Evolutionary conservation across 805 yeast genomes (phyloP).

Genomic region (Sugiyamaella marilandica): DNA sequence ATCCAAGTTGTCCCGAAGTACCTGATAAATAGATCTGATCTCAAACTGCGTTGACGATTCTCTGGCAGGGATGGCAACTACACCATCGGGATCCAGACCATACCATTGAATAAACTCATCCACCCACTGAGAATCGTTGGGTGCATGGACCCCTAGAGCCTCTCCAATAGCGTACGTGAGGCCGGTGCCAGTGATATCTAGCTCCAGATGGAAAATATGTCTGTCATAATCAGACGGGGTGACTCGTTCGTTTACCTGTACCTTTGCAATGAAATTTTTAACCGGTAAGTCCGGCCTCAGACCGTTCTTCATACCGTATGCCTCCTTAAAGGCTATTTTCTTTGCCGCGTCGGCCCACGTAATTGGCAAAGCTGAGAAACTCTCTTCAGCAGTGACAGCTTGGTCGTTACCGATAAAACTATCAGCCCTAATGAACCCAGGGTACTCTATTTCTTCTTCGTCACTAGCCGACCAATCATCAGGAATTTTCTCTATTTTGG

Average conservation of each 20-base stretch:
- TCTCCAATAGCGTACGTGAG: constrained; percentile 91
- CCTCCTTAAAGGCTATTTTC: constrained; percentile 75
- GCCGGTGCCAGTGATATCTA: constrained; percentile 87
- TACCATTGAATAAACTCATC: constrained; percentile 64
- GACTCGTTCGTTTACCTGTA: constrained; percentile 84
- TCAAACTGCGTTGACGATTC: constrained; percentile 50
- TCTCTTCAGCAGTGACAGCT: constrained; percentile 9
- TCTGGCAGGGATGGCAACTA: constrained; percentile 61
- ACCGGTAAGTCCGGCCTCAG: constrained; percentile 90
- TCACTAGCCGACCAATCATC: constrained; percentile 31
- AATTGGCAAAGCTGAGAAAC: constrained; percentile 39
- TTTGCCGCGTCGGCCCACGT: constrained; percentile 54
- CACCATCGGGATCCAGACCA: constrained; percentile 62
- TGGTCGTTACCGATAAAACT: constrained; percentile 3
- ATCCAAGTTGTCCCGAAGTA: constrained; percentile 75
- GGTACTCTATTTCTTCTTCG: not conserved
- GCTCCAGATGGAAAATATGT: constrained; percentile 94
- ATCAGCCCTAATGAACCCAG: constrained; percentile 1
- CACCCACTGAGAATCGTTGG: constrained; percentile 65
- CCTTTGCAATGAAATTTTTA: constrained; percentile 79
- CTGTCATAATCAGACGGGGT: constrained; percentile 88
- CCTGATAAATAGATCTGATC: constrained; percentile 77
- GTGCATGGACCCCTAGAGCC: constrained; percentile 92
- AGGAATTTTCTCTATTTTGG: constrained; percentile 30
- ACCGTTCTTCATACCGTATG: constrained; percentile 51